Base-by-base conservation (phyloP, 2,329 filamentous ascomycete species). In the Zelopaecilomyces penicillatus region DNA sequence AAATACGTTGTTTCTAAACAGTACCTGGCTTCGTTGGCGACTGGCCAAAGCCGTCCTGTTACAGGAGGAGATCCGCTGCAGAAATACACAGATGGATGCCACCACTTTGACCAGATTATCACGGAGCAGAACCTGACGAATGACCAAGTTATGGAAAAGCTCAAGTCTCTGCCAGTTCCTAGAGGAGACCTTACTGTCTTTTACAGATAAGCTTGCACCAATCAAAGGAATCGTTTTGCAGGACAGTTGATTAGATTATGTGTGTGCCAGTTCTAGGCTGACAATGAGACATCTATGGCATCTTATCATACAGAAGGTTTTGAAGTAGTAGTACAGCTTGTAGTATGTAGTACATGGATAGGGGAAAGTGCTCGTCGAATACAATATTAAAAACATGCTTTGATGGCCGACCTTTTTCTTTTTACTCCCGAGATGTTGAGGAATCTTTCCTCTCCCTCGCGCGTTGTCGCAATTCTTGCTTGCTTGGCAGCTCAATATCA, bases 81-180 rank as follows among this genome's bases (percentile, higher is more conserved):
- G 52, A 74, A 70, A 56, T 91, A 86, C 57, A 73, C 84, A 8
- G 84, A 91, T 62, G 87, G 87, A 0, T 75, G 75, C 52, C 84
- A 88, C 59, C 80, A 77, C 54, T 85, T 91, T 63, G 87, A 93
- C 65, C 82, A 90, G 70, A 87, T 91, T 52, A 87, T 86, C 58
- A 85, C 82, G 1, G 85, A 89, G 66, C 72, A 82, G 61, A 81
- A 83, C 50, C 59, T 87, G 59, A 78, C 77, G 5, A 83, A 90
- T 57, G 73, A 71, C 47, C 81, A 85, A 56, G 80, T 90, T 11
- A 73, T 87, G 66, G 78, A 80, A 33, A 80, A 75, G 60, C 64
- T 93, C 39, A 81, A 79, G 62, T 73, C 67, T 32, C 66, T 82
- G 30, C 71, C 69, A 3, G 65, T 71, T 27, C 69, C 73, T 5